phyloP scores from a whole-genome alignment of 2,329 filamentous ascomycete species.

The Zymoseptoria crescenta region DNA sequence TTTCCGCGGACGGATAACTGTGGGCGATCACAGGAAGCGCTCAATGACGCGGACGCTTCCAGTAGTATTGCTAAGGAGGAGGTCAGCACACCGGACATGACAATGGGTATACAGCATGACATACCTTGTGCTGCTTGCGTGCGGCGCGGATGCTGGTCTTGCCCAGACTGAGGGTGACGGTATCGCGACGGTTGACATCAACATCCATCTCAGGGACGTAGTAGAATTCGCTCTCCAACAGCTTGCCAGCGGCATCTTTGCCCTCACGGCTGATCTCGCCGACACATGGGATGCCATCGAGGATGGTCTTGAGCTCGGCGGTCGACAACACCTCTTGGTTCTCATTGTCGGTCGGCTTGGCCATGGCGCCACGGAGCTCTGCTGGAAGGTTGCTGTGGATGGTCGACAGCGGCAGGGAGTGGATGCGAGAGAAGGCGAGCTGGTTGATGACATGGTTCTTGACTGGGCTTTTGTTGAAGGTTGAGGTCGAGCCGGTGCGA shows the following conservation, averaged over 20 bases:
- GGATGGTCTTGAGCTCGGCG: conserved; percentile 59
- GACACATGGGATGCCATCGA: conserved; percentile 69
- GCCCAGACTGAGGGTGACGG: conserved; percentile 75
- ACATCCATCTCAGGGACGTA: conserved; percentile 83
- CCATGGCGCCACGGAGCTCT: conserved; percentile 34
- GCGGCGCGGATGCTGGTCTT: conserved; percentile 86
- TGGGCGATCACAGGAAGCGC: background rate
- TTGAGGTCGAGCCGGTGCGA: conserved; percentile 17
- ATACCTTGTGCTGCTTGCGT: conserved; percentile 94
- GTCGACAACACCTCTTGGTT: conserved; percentile 42
- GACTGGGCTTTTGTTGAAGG: conserved; percentile 38
- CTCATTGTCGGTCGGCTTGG: conserved; percentile 23
- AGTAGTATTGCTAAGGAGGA: conserved; percentile 59
- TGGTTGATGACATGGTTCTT: conserved; percentile 91
- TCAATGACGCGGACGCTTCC: conserved; percentile 51
- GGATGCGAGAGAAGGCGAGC: conserved; percentile 85
- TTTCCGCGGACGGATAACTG: background rate
- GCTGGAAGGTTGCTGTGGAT: conserved; percentile 82
- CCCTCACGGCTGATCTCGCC: conserved; percentile 84
- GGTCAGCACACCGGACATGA: conserved; percentile 5
- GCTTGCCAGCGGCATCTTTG: conserved; percentile 91
- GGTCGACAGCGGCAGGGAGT: conserved; percentile 81
- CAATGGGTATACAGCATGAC: conserved; percentile 18
- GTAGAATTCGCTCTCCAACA: conserved; percentile 93
- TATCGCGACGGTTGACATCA: conserved; percentile 68